These are phyloP conservation scores for Trifolium pratense DNA, from an alignment of 306 rosid species.

Conservation along the genomic window DNA sequence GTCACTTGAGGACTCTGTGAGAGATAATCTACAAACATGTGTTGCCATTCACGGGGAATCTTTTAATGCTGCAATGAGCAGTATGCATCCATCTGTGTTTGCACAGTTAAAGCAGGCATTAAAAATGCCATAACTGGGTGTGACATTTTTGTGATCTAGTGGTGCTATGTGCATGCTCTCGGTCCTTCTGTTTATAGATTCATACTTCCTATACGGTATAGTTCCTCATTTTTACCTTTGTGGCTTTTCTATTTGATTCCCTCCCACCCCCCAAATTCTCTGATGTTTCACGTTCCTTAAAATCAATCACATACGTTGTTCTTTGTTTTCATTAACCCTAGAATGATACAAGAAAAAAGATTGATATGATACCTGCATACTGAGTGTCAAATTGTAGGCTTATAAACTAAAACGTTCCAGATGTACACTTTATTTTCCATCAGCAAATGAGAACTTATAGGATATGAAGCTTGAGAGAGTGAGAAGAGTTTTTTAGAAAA, in stretches of 20 bases:
- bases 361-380: neutral
- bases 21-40: conserved; percentile 89
- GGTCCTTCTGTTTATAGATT: conserved; percentile 46
- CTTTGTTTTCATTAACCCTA: neutral
- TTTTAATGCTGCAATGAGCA: conserved; percentile 76
- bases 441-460: neutral
- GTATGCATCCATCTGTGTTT: conserved; percentile 87
- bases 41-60: conserved; percentile 90
- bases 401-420: neutral
- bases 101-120: conserved; percentile 88
- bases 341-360: neutral
- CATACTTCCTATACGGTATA: conserved; percentile 56
- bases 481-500: neutral
- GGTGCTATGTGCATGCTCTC: conserved; percentile 40
- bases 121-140: conserved; percentile 66
- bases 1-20: conserved; percentile 79
- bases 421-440: neutral
- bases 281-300: neutral
- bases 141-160: conserved; percentile 36
- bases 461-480: neutral
- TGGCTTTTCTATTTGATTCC: neutral
- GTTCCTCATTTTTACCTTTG: conserved; percentile 19
- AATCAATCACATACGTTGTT: neutral
- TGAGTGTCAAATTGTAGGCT: neutral
- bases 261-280: neutral